Conservation (phyloP, 163 green algal species). For the Chlorella variabilis region DNA sequence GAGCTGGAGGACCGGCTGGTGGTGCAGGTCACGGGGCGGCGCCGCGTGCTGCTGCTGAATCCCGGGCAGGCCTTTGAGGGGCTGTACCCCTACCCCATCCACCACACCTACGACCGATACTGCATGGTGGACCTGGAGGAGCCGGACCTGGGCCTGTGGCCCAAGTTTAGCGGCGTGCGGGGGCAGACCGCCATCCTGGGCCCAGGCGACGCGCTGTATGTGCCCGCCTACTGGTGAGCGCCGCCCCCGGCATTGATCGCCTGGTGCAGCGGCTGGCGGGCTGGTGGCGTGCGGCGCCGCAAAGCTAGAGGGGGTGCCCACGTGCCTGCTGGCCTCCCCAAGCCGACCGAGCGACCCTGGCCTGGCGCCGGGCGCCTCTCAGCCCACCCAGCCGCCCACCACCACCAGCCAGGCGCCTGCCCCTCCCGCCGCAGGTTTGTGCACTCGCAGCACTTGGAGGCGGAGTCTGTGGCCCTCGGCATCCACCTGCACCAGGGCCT, state of each 20-base stretch:
- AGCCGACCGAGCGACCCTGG: too few relatives aligned
- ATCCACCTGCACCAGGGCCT: constrained; percentile 44
- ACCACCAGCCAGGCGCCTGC: too few relatives aligned
- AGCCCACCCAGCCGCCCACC: too few relatives aligned
- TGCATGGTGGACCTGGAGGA: constrained; percentile 73
- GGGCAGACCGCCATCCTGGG: constrained; percentile 53
- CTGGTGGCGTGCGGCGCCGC: too few relatives aligned
- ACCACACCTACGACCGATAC: constrained; percentile 76
- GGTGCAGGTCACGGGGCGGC: constrained; percentile 59
- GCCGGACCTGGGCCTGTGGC: constrained; percentile 59
- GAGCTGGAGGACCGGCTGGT: constrained; percentile 51
- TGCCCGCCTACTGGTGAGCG: constrained; percentile 68
- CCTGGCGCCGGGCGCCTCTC: too few relatives aligned
- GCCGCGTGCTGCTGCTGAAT: constrained; percentile 62
- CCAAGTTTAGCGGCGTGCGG: constrained; percentile 42
- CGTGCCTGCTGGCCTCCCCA: too few relatives aligned
- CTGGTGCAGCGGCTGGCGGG: too few relatives aligned
- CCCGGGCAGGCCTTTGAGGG: constrained; percentile 61
- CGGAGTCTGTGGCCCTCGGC: constrained; percentile 32
- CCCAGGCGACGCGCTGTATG: constrained; percentile 62
- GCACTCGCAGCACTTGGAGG: constrained; percentile 63
- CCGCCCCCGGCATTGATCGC: too few relatives aligned
- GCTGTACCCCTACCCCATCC: constrained; percentile 73
- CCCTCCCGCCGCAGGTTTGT: constrained; percentile 70
- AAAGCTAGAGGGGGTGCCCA: too few relatives aligned